phyloP scores from a whole-genome alignment of 495 filamentous ascomycete genomes.

The Neurospora sp. region DNA sequence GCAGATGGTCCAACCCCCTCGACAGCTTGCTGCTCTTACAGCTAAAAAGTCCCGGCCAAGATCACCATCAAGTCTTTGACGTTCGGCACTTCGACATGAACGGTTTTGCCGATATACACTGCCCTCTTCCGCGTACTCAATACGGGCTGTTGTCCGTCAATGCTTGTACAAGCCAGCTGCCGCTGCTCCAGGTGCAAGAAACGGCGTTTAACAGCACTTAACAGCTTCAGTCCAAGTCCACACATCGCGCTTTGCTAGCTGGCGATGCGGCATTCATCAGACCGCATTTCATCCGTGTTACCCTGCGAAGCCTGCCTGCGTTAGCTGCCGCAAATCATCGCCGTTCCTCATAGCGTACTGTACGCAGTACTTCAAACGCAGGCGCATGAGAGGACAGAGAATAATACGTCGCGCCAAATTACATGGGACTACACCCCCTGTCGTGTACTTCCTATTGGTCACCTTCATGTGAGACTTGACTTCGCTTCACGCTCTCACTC shows the following conservation, averaged over 20 bases:
- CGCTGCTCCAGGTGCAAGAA: neutral
- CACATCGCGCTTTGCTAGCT: neutral
- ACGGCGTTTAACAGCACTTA: neutral
- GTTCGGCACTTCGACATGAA: neutral
- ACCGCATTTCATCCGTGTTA: neutral
- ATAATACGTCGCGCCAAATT: slow-evolving; percentile 17
- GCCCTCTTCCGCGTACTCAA: neutral
- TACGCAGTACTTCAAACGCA: neutral
- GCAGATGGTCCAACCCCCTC: neutral
- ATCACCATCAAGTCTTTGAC: neutral
- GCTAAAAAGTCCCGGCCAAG: neutral
- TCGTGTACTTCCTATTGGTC: slow-evolving; percentile 26
- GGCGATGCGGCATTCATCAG: neutral
- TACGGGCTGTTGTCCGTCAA: neutral
- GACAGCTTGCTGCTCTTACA: neutral
- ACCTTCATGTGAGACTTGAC: slow-evolving; percentile 18
- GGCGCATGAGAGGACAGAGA: neutral
- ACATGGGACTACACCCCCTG: slow-evolving; percentile 29
- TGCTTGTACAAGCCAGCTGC: neutral
- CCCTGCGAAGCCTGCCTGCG: neutral
- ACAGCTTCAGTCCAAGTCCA: neutral
- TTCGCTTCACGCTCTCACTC: slow-evolving; percentile 19
- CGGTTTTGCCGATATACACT: neutral
- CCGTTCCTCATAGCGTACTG: slow-evolving; percentile 1
- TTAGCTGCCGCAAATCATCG: slow-evolving; percentile 1